phyloP scores from a whole-genome alignment of 768 basidiomycete species.

The Favolaschia claudopus region DNA sequence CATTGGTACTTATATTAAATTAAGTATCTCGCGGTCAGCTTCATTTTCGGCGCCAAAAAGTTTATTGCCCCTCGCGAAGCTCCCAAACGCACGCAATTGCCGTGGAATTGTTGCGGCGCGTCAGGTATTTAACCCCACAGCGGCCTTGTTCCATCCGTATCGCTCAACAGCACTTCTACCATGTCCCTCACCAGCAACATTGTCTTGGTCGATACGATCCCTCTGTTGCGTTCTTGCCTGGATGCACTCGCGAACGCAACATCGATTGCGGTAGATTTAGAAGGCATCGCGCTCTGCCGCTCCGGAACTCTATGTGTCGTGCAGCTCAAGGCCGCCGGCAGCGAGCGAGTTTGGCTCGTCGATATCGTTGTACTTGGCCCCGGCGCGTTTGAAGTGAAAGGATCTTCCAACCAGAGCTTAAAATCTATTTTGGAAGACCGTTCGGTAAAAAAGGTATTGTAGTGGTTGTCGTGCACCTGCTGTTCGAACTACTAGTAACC shows the following conservation, averaged over 20 bases:
- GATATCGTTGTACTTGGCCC: constrained; percentile 41
- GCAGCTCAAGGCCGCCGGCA: constrained; percentile 36
- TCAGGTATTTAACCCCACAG: too few species aligned
- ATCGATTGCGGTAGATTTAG: constrained; percentile 43
- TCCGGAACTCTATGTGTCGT: constrained; percentile 39
- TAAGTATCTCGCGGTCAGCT: too few species aligned
- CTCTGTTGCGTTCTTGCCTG: constrained; percentile 11
- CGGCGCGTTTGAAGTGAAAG: constrained; percentile 37
- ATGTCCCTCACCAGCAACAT: constrained; percentile 4
- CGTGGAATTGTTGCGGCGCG: too few species aligned
- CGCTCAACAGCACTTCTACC: too few species aligned
- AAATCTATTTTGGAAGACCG: constrained; percentile 30
- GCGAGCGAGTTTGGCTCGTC: constrained; percentile 41
- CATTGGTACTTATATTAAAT: too few species aligned
- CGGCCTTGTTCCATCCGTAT: too few species aligned
- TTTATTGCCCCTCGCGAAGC: too few species aligned
- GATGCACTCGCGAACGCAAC: neutral
- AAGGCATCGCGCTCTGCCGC: constrained; percentile 43
- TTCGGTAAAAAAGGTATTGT: constrained; percentile 31
- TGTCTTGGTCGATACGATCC: constrained; percentile 19
- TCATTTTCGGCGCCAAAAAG: too few species aligned
- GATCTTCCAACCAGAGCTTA: constrained; percentile 31
- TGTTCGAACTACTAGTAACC: neutral
- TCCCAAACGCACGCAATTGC: too few species aligned
- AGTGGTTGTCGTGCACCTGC: too few species aligned